Percentiles rank a stretch among this genome's conserved stretches.
These are phyloP conservation scores for Plicaturopsis crispa DNA, from an alignment of 768 basidiomycete genomes.

Conservation along the genomic window DNA sequence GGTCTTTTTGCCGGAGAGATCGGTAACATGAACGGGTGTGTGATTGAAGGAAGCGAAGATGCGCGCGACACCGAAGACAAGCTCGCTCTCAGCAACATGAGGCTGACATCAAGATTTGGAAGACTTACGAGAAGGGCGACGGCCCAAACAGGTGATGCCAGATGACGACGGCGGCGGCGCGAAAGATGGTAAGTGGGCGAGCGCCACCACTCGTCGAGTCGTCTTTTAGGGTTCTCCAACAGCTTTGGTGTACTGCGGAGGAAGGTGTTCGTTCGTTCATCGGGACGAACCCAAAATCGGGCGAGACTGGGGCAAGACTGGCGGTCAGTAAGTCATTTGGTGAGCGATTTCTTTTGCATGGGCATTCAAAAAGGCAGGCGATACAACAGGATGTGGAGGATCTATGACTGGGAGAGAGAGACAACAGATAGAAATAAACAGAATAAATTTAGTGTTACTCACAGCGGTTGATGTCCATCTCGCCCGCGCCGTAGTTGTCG, in stretches of 20 bases:
- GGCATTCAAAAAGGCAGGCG: too few relatives aligned
- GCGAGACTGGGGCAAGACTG: constrained; percentile 57
- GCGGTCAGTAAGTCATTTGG: constrained; percentile 38
- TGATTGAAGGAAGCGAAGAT: constrained; percentile 82
- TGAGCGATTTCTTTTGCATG: constrained; percentile 21
- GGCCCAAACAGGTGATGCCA: too few relatives aligned
- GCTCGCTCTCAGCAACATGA: constrained; percentile 65
- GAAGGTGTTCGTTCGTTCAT: constrained; percentile 77
- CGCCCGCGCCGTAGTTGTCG: constrained; percentile 56
- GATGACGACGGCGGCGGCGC: constrained; percentile 7
- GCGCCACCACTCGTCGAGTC: too few relatives aligned
- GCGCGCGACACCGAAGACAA: constrained; percentile 74
- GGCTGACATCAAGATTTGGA: too few relatives aligned
- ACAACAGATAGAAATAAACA: constrained; percentile 3
- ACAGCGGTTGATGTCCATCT: constrained; percentile 81
- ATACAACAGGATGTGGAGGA: constrained; percentile 8
- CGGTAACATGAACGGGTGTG: too few relatives aligned
- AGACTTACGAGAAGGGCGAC: too few relatives aligned
- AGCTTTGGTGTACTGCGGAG: constrained; percentile 54
- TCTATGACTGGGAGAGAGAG: constrained; percentile 8
- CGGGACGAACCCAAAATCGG: constrained; percentile 78
- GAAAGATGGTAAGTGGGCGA: constrained; percentile 8
- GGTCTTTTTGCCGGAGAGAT: constrained; percentile 75
- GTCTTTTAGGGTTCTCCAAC: constrained; percentile 39
- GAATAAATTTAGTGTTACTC: constrained; percentile 31